Percentiles rank a stretch among this genome's conserved stretches.
Evolutionary conservation across 768 basidiomycete species (phyloP).

Genomic region (Suillus occidentalis): DNA sequence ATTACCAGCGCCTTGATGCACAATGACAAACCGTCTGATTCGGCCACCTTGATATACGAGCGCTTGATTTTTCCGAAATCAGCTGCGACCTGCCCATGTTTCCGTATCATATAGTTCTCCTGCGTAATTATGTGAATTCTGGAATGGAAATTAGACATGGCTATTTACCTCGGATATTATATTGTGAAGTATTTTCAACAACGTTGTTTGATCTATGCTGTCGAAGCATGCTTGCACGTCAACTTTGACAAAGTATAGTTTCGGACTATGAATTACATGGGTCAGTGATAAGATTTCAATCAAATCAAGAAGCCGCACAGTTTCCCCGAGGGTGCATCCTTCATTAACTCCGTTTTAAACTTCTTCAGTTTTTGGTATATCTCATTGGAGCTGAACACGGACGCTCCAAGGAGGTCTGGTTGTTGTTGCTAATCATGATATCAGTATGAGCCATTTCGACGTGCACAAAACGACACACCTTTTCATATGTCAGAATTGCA

Average conservation of each 20-base stretch:
- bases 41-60: conserved; percentile 57
- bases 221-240: conserved; percentile 98
- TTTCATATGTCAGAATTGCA: conserved; percentile 85
- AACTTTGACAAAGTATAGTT: conserved; percentile 93
- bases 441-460: neutral
- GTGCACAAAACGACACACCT: conserved; percentile 42
- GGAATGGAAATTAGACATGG: neutral
- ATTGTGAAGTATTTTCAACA: conserved; percentile 72
- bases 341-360: conserved; percentile 59
- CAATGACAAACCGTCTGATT: conserved; percentile 57
- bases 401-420: conserved; percentile 69
- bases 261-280: conserved; percentile 54
- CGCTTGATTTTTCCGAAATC: conserved; percentile 58
- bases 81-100: conserved; percentile 65
- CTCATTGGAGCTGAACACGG: conserved; percentile 82
- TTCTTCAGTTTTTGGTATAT: conserved; percentile 73
- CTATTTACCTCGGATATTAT: conserved; percentile 67
- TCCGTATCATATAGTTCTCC: conserved; percentile 74
- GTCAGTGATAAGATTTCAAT: neutral
- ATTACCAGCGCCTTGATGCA: neutral
- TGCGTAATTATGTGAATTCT: conserved; percentile 29
- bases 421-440: conserved; percentile 51
- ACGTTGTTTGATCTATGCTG: conserved; percentile 86
- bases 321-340: conserved; percentile 38
- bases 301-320: conserved; percentile 45